Conservation (phyloP, 345 rosid genomes). For the Clausena lansium region DNA sequence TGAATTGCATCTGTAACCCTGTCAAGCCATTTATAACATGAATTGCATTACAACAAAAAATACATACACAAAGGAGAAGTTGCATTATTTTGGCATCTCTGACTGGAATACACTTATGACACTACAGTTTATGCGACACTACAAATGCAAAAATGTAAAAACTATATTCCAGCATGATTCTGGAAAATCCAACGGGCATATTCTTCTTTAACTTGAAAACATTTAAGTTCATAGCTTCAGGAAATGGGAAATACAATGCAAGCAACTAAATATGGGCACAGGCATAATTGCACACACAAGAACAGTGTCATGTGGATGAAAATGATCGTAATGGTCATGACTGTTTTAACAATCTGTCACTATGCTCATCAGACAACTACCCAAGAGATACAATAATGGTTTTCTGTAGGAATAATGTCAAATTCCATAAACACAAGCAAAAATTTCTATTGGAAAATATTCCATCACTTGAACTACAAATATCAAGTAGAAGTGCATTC, state of each 20-base stretch:
- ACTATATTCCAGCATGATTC: not conserved
- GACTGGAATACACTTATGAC: not conserved
- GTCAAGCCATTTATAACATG: slow-evolving; percentile 18
- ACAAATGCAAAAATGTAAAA: not conserved
- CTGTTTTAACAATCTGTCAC: not conserved
- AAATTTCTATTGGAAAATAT: not conserved
- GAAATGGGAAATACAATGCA: not conserved
- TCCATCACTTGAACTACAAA: not conserved
- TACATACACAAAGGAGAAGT: not conserved
- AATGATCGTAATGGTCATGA: not conserved
- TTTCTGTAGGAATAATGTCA: not conserved
- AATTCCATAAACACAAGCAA: not conserved
- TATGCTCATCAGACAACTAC: not conserved
- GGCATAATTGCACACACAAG: not conserved
- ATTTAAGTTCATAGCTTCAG: not conserved
- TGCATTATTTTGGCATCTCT: slow-evolving; percentile 7
- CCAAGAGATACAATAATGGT: not conserved
- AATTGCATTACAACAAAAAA: slow-evolving; percentile 8
- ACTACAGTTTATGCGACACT: not conserved
- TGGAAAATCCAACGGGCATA: slow-evolving; percentile 2
- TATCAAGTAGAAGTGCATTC: not conserved
- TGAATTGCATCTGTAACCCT: slow-evolving; percentile 34
- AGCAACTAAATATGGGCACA: not conserved
- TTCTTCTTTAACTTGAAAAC: not conserved
- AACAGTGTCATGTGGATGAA: not conserved